Percentiles rank a stretch among this genome's conserved stretches.
Conservation (phyloP, 345 rosid genomes). For the Cardamine resedifolia region DNA sequence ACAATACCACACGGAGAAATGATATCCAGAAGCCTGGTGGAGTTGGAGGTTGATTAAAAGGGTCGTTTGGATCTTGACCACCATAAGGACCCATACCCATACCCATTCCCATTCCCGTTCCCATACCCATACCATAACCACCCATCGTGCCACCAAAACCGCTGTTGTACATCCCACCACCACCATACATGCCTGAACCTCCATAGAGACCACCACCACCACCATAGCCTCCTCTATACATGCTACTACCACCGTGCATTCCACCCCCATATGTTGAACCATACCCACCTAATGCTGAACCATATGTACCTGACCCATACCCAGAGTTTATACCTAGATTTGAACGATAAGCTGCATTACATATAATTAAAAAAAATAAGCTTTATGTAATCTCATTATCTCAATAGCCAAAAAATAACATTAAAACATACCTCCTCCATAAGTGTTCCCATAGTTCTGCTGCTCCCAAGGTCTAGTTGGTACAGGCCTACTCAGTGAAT, state of each 20-base stretch:
- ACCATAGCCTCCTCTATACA: conserved; percentile 84
- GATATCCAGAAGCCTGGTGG: conserved; percentile 99
- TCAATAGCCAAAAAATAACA: neutral
- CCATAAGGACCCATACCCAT: conserved; percentile 86
- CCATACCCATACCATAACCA: conserved; percentile 79
- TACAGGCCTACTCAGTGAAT: conserved; percentile 61
- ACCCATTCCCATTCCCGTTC: conserved; percentile 45
- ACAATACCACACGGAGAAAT: conserved; percentile 77
- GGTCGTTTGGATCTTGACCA: conserved; percentile 89
- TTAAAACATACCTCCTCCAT: conserved; percentile 52
- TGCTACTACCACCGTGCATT: conserved; percentile 70
- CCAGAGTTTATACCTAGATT: conserved; percentile 67
- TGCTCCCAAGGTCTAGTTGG: conserved; percentile 95
- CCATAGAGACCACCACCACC: conserved; percentile 54
- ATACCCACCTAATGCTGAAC: conserved; percentile 77
- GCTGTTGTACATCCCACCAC: conserved; percentile 55
- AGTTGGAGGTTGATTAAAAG: conserved; percentile 72
- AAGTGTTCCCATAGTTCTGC: conserved; percentile 56
- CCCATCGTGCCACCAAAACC: conserved; percentile 85
- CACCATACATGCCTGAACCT: conserved; percentile 61
- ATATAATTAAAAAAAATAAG: conserved; percentile 18
- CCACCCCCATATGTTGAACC: conserved; percentile 53
- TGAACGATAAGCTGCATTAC: conserved; percentile 65
- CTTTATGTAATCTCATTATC: neutral
- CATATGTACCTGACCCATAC: conserved; percentile 42